phyloP scores from a whole-genome alignment of 1,284 basidiomycete genomes.

The Pulveroboletus sp. region DNA sequence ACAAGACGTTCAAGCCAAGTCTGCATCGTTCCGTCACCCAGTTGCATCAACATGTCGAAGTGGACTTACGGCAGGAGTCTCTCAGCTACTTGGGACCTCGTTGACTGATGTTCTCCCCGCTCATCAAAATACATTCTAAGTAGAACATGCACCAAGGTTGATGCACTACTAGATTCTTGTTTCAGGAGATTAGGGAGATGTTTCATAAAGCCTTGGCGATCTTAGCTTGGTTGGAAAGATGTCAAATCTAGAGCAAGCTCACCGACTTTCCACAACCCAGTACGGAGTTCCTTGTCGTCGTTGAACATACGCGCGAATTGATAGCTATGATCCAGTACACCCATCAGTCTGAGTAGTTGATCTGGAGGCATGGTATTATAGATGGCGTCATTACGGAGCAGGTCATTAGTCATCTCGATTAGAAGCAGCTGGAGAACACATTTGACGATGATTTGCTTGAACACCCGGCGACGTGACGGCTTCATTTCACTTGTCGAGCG shows the following conservation, averaged over 20 bases:
- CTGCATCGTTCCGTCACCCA: constrained; percentile 42
- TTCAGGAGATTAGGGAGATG: constrained; percentile 97
- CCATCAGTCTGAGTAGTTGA: constrained; percentile 90
- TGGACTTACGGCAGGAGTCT: constrained; percentile 86
- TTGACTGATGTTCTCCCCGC: constrained; percentile 81
- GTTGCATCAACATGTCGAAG: background rate
- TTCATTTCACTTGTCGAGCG: constrained; percentile 47
- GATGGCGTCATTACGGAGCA: constrained; percentile 89
- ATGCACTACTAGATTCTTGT: constrained; percentile 96
- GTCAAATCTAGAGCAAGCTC: constrained; percentile 39
- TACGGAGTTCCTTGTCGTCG: constrained; percentile 96
- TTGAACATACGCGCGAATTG: constrained; percentile 98
- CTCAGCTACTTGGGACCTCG: constrained; percentile 82
- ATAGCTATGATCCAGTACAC: constrained; percentile 94
- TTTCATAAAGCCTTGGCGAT: constrained; percentile 91
- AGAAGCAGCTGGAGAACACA: constrained; percentile 96
- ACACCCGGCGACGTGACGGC: constrained; percentile 78
- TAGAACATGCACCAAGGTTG: constrained; percentile 91
- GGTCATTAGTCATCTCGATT: constrained; percentile 97
- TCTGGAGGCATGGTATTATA: constrained; percentile 94
- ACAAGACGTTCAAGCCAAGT: constrained; percentile 86
- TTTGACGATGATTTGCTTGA: constrained; percentile 99
- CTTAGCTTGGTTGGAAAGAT: constrained; percentile 3
- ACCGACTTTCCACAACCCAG: constrained; percentile 99
- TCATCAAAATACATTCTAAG: constrained; percentile 93